A percentile compares a stretch with the other conserved stretches of the same genome.
Conservation (phyloP, 495 filamentous ascomycete species). For the Penicillium ochrochloron region DNA sequence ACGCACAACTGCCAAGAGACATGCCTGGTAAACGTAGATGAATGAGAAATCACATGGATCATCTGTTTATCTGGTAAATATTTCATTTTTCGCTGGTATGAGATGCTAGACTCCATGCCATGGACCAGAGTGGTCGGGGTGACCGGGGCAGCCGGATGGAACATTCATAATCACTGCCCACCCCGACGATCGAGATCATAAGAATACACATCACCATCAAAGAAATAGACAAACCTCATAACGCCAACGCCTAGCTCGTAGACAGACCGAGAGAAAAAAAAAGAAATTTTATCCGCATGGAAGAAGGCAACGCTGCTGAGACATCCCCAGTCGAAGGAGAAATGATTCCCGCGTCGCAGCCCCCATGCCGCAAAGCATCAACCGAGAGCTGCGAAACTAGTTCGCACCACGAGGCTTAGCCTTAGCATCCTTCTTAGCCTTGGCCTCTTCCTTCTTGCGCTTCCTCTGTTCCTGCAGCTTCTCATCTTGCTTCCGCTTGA, state of each 20-base stretch:
- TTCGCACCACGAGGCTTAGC: slow-evolving; percentile 77
- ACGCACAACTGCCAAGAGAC: background rate
- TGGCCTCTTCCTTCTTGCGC: slow-evolving; percentile 86
- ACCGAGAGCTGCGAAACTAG: slow-evolving; percentile 23
- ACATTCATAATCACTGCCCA: background rate
- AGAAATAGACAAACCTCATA: slow-evolving; percentile 1
- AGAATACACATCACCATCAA: slow-evolving; percentile 9
- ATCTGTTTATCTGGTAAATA: slow-evolving; percentile 4
- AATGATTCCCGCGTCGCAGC: background rate
- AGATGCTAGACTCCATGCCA: slow-evolving; percentile 19
- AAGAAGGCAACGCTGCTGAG: background rate
- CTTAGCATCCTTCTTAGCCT: slow-evolving; percentile 87
- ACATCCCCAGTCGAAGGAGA: slow-evolving; percentile 3
- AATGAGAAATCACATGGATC: background rate
- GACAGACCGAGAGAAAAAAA: slow-evolving; percentile 3
- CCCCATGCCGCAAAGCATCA: background rate
- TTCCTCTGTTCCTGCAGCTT: slow-evolving; percentile 90
- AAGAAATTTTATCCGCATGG: background rate
- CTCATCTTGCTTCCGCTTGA: slow-evolving; percentile 93
- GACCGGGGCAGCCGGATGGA: background rate
- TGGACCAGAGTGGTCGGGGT: background rate
- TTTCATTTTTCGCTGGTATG: slow-evolving; percentile 20
- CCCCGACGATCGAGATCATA: slow-evolving; percentile 11
- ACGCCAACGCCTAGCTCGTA: slow-evolving; percentile 17
- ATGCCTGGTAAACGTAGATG: background rate